These are phyloP conservation scores for Alternaria alternata DNA, from an alignment of 2,329 filamentous ascomycete genomes.

Conservation along the genomic window DNA sequence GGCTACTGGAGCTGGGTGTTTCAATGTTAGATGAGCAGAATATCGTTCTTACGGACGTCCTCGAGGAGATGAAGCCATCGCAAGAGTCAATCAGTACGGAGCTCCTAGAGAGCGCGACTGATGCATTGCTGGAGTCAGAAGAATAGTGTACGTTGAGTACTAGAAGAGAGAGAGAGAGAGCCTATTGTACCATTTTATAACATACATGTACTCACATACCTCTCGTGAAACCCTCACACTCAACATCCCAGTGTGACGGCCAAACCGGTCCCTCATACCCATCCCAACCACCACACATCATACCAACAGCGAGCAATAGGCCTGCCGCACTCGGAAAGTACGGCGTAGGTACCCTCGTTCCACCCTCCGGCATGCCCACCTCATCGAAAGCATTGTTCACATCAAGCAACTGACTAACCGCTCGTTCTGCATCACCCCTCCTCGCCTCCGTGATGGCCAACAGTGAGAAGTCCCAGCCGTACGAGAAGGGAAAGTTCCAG, in stretches of 20 bases:
- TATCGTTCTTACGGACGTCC: not conserved
- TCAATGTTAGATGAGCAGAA: not conserved
- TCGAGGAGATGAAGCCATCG: not conserved
- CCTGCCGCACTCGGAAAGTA: conserved; percentile 64
- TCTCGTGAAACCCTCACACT: conserved; percentile 58
- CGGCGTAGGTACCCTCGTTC: conserved; percentile 63
- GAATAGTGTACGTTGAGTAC: not conserved
- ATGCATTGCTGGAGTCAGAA: not conserved
- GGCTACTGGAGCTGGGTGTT: not conserved
- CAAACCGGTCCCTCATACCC: conserved; percentile 57
- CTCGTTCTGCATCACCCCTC: conserved; percentile 36
- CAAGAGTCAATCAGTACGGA: not conserved
- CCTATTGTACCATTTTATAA: not conserved
- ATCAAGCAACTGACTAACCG: conserved; percentile 56
- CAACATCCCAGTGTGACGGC: conserved; percentile 59
- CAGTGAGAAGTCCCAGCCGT: conserved; percentile 49
- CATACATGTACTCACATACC: conserved; percentile 27
- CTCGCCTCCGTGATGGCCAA: conserved; percentile 43
- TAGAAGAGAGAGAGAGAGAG: not conserved
- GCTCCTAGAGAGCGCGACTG: not conserved
- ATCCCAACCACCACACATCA: conserved; percentile 67
- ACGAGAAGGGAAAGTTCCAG: conserved; percentile 48
- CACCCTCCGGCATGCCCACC: conserved; percentile 63
- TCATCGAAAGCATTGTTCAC: conserved; percentile 64
- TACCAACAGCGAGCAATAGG: conserved; percentile 62